phyloP scores from a whole-genome alignment of 2,329 filamentous ascomycete species.

The Ophiostoma himal-ulmi region DNA sequence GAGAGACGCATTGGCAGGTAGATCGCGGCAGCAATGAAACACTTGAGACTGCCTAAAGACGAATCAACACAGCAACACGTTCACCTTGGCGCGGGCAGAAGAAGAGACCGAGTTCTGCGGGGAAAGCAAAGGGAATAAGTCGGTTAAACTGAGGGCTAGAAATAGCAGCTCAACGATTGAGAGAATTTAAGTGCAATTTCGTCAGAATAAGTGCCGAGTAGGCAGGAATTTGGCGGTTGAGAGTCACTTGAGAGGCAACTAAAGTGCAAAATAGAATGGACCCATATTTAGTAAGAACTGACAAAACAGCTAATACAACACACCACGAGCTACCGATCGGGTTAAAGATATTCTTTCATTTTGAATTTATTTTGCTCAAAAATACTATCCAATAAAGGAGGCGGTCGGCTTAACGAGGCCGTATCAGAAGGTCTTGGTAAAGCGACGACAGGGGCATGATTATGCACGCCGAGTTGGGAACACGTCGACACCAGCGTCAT shows the following conservation, averaged over 20 bases:
- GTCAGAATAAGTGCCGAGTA: background rate
- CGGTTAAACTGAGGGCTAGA: no score
- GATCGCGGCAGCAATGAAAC: background rate
- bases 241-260: background rate
- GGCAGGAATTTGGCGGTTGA: background rate
- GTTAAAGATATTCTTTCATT: background rate
- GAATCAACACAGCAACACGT: background rate
- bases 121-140: background rate
- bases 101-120: background rate
- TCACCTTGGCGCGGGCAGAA: background rate
- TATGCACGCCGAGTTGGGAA: no score
- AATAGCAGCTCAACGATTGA: no score
- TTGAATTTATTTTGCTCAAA: background rate
- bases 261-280: background rate
- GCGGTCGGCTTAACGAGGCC: no score
- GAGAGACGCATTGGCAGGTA: background rate
- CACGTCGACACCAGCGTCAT: no score
- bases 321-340: background rate
- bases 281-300: constrained; percentile 23
- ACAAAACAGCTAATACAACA: constrained; percentile 3
- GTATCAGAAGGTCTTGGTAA: no score
- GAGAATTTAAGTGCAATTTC: background rate
- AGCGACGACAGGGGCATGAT: no score
- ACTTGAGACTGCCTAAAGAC: background rate
- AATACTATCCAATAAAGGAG: no score